Evolutionary conservation across 78 protist species (phyloP).

Genomic region (Andalucia godoyi): DNA sequence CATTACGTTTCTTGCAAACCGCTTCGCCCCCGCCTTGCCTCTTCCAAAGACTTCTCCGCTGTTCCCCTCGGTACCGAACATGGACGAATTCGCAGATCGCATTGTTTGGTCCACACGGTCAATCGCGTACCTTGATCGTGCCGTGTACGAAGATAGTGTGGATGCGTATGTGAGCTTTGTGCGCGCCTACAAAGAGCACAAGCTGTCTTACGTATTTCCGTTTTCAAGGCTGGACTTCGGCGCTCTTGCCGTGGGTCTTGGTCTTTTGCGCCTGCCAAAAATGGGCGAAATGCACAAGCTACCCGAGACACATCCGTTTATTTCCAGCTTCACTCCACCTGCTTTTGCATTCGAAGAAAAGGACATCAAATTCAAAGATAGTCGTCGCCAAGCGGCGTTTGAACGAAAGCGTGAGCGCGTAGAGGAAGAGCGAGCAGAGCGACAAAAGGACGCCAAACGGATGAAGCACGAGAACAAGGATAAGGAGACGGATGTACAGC

Average conservation of each 20-base stretch:
- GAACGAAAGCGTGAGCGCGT: neutral
- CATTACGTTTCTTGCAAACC: conserved; percentile 37
- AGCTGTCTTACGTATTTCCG: conserved; percentile 42
- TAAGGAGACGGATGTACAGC: conserved; percentile 8
- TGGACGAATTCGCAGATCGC: neutral
- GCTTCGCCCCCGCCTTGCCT: too few relatives aligned
- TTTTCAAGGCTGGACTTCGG: conserved; percentile 25
- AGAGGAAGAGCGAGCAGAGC: neutral
- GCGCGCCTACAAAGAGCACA: conserved; percentile 73
- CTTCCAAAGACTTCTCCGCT: too few relatives aligned
- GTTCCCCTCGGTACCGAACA: neutral
- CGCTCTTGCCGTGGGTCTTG: conserved; percentile 31
- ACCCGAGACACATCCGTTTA: neutral
- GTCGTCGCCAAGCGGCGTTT: neutral
- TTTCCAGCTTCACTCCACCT: neutral
- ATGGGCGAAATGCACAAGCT: conserved; percentile 28
- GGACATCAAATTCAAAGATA: neutral
- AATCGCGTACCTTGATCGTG: neutral
- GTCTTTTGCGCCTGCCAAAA: conserved; percentile 23
- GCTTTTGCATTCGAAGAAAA: neutral
- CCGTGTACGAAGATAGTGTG: conserved; percentile 7
- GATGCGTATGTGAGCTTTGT: conserved; percentile 43
- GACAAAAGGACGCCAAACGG: neutral
- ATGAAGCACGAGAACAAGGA: neutral
- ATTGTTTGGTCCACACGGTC: neutral